phyloP scores from a whole-genome alignment of 495 filamentous ascomycete species.

The Bathelium albidoporum region DNA sequence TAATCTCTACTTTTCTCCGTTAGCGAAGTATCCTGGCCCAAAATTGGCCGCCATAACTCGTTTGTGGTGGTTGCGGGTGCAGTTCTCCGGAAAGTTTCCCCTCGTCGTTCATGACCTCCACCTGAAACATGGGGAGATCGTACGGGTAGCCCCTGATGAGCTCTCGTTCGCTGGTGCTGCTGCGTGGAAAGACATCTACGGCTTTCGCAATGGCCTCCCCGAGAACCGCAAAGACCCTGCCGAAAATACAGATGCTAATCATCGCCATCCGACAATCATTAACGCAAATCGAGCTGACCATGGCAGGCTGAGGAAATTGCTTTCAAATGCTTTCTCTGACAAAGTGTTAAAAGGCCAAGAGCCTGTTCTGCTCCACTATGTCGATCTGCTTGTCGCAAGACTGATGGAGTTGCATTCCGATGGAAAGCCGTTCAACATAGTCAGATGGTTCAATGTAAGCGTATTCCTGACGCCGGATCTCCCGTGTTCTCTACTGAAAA shows the following conservation, averaged over 20 bases:
- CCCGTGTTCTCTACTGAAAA: background rate
- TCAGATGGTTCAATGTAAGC: slow-evolving; percentile 2
- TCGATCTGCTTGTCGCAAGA: slow-evolving; percentile 8
- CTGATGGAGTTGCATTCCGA: slow-evolving; percentile 1
- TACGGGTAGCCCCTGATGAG: slow-evolving; percentile 11
- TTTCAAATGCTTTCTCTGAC: slow-evolving; percentile 18
- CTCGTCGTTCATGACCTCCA: slow-evolving; percentile 8
- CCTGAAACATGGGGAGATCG: slow-evolving; percentile 11
- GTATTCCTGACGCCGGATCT: background rate
- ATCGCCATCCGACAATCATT: slow-evolving; percentile 6
- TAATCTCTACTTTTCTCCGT: slow-evolving; percentile 3
- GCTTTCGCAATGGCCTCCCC: slow-evolving; percentile 13
- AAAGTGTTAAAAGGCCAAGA: slow-evolving; percentile 20
- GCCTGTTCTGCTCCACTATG: slow-evolving; percentile 14
- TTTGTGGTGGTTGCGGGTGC: background rate
- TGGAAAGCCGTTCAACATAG: background rate
- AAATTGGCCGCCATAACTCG: background rate
- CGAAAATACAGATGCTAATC: slow-evolving; percentile 8
- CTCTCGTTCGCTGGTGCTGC: slow-evolving; percentile 15
- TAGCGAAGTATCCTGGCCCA: background rate
- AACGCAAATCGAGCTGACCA: slow-evolving; percentile 17
- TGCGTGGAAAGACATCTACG: slow-evolving; percentile 24
- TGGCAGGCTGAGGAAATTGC: slow-evolving; percentile 12
- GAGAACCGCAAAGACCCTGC: slow-evolving; percentile 12
- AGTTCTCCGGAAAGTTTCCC: background rate